Evolutionary conservation across 2,329 filamentous ascomycete species (phyloP), one percentile per base, ranked within the genome.

Genomic region (Diaporthe vexans): DNA sequence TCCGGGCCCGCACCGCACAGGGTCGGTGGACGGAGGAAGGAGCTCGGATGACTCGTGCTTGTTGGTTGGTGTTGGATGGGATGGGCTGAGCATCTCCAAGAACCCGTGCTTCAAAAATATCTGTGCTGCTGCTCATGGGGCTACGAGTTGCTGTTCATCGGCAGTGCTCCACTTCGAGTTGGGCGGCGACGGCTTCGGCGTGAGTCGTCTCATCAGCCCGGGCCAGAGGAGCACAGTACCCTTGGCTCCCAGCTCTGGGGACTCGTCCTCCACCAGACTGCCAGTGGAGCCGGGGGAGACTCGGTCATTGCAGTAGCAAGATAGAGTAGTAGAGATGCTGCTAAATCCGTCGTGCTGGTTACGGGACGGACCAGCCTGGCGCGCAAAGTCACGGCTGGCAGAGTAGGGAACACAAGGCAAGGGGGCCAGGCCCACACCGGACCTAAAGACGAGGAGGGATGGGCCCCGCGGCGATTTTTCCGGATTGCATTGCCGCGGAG

Each of bases 401-500:
- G 26, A 37, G 35, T 11, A 37, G 8, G 35, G 35, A 37, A n/a
- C 21, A 17, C 35, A 43, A 63, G 26, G 54, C 56, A 43, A 26
- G 63, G 46, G 59, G 24, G 1, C 17, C 24, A 33, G 71, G n/a
- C 21, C 37, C 33, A 26, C 35, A 35, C 35, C 46, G 63, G 63
- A 9, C 29, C 29, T 33, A 29, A 43, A 61, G 54, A n/a, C 58
- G 37, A 43, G 26, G n/a, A 70, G 35, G 40, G 35, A 61, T 57
- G 56, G 56, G n/a, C 26, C 26, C 11, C 40, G 48, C 51, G 48
- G 51, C 24, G 48, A 43, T 33, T 35, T 46, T 56, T 51, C 69
- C 73, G 73, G 59, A 56, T 35, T 46, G 65, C 65, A 67, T 73
- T 72, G 52, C 71, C 48, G 37, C 51, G 57, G 57, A 52, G 51